A percentile compares a stretch with the other conserved stretches of the same genome.
Evolutionary conservation across 768 basidiomycete genomes (phyloP).

Genomic region (Leccinum barrowsii): DNA sequence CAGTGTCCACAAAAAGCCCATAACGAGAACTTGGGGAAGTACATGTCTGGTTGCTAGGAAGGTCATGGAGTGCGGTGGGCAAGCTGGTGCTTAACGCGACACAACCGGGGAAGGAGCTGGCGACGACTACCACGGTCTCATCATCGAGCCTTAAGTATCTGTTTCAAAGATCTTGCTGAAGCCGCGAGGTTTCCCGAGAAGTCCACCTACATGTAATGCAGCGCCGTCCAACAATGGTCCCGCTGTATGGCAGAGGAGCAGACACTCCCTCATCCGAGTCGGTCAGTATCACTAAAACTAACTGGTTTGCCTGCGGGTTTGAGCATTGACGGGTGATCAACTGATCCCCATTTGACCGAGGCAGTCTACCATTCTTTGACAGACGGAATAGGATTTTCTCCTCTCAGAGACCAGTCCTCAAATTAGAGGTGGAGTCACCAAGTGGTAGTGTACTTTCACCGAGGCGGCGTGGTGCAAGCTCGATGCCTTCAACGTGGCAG

Average conservation of each 20-base stretch:
- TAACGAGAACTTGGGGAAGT: neutral
- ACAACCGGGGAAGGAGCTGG: neutral
- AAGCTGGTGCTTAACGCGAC: neutral
- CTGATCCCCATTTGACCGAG: neutral
- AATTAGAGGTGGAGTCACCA: neutral
- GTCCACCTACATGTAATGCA: neutral
- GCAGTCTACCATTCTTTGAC: neutral
- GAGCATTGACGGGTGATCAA: neutral
- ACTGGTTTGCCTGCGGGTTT: neutral
- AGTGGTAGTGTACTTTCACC: neutral
- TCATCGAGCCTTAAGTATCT: slow-evolving; percentile 11
- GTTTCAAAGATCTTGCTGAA: neutral
- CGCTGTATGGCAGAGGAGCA: neutral
- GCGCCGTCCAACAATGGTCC: neutral
- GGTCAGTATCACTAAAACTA: neutral
- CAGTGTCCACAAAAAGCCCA: neutral
- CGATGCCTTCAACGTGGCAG: neutral
- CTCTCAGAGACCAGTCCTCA: neutral
- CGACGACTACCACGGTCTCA: neutral
- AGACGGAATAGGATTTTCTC: neutral
- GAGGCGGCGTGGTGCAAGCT: neutral
- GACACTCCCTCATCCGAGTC: slow-evolving; percentile 5
- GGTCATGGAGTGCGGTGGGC: neutral
- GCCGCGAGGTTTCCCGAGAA: neutral
- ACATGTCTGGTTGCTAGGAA: neutral